Conservation (phyloP, 768 basidiomycete genomes). For the Daedaleopsis nitida region DNA sequence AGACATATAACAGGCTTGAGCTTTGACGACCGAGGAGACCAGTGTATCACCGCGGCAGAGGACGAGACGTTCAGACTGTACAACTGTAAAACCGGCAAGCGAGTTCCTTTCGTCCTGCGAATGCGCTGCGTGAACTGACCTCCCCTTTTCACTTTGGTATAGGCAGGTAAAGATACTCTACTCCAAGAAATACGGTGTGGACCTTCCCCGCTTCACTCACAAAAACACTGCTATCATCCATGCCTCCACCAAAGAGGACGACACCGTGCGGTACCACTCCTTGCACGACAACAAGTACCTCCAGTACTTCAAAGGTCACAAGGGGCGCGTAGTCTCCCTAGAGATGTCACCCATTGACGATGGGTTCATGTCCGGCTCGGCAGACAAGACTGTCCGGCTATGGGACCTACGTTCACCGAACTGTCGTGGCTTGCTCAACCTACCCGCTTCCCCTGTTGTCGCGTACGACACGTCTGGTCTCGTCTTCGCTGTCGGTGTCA, state of each 20-base stretch:
- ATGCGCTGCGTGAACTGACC: conserved; percentile 30
- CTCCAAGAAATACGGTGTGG: conserved; percentile 97
- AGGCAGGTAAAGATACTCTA: conserved; percentile 78
- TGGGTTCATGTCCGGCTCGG: conserved; percentile 91
- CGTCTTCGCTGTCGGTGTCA: conserved; percentile 87
- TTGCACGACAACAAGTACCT: conserved; percentile 96
- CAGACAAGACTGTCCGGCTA: conserved; percentile 92
- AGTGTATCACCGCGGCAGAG: conserved; percentile 82
- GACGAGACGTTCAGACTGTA: conserved; percentile 93
- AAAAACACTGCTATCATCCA: conserved; percentile 82
- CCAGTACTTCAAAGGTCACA: conserved; percentile 95
- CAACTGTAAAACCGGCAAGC: conserved; percentile 90
- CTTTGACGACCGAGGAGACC: conserved; percentile 91
- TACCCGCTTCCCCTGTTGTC: conserved; percentile 74
- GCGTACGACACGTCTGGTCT: conserved; percentile 84
- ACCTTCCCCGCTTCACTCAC: conserved; percentile 94
- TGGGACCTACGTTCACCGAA: conserved; percentile 89
- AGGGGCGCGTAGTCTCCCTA: conserved; percentile 82
- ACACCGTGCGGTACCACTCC: conserved; percentile 93
- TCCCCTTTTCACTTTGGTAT: not conserved
- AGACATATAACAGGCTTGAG: conserved; percentile 84
- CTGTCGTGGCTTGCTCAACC: conserved; percentile 77
- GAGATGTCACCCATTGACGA: conserved; percentile 93
- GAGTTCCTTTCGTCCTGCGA: conserved; percentile 48
- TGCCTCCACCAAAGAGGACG: conserved; percentile 94